These are phyloP conservation scores for Fusarium hainanense DNA, from an alignment of 2,329 filamentous ascomycete species.

Conservation along the genomic window DNA sequence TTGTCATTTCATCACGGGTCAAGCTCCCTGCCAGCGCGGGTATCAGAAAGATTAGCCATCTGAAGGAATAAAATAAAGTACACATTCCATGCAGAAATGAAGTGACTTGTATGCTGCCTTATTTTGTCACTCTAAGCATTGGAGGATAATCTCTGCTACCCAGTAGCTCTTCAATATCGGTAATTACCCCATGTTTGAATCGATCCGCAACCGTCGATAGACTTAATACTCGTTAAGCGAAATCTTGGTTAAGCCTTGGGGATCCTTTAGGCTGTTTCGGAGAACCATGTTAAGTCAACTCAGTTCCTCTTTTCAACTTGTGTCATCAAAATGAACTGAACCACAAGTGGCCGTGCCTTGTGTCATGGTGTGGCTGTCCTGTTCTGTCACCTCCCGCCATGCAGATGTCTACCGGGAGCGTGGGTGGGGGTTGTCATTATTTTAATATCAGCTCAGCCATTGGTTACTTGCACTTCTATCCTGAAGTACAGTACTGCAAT, in stretches of 20 bases:
- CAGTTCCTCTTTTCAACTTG: slow-evolving; percentile 4
- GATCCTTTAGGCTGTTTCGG: neutral
- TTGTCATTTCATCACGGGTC: slow-evolving; percentile 16
- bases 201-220: slow-evolving; percentile 6
- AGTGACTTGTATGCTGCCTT: neutral
- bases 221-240: slow-evolving; percentile 11
- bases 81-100: neutral
- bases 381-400: neutral
- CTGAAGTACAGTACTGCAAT: neutral
- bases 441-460: slow-evolving; percentile 28
- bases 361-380: slow-evolving; percentile 30
- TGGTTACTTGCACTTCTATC: slow-evolving; percentile 12
- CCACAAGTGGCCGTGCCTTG: slow-evolving; percentile 23
- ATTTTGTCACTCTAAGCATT: neutral
- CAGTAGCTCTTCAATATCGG: slow-evolving; percentile 5
- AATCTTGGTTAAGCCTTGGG: slow-evolving; percentile 19
- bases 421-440: slow-evolving; percentile 23
- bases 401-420: slow-evolving; percentile 30
- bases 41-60: neutral
- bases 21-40: neutral
- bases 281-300: neutral
- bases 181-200: slow-evolving; percentile 19
- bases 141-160: neutral
- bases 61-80: neutral
- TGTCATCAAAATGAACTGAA: neutral